Evolutionary conservation across 345 rosid species (phyloP).

Genomic region (Brassica juncea): DNA sequence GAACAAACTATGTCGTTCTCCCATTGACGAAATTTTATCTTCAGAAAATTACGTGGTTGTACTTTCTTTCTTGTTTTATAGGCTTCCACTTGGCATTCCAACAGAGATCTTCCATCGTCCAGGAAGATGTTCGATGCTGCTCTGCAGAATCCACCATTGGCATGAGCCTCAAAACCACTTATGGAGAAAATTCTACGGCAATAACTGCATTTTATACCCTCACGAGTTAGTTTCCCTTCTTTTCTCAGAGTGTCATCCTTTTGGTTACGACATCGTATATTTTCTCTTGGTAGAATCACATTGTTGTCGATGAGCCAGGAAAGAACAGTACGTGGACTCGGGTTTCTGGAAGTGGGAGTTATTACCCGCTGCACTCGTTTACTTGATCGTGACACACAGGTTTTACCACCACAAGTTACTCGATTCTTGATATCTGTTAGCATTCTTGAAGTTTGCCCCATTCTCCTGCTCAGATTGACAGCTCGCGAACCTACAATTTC

Average conservation of each 20-base stretch:
- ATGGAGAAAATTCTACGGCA: constrained; percentile 55
- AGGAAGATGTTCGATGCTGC: constrained; percentile 63
- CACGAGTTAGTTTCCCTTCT: constrained; percentile 62
- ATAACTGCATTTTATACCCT: constrained; percentile 74
- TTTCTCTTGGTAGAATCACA: constrained; percentile 59
- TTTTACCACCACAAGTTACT: constrained; percentile 26
- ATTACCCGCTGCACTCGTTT: constrained; percentile 53
- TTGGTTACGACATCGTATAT: constrained; percentile 46
- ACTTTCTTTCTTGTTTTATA: constrained; percentile 33
- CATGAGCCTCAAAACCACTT: constrained; percentile 59
- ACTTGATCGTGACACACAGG: constrained; percentile 46
- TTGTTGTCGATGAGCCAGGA: constrained; percentile 78
- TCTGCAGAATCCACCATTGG: constrained; percentile 41
- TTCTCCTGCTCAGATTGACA: constrained; percentile 15
- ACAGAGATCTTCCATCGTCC: constrained; percentile 78
- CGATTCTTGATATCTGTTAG: constrained; percentile 26
- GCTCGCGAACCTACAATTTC: constrained; percentile 23
- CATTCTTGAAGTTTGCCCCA: constrained; percentile 19
- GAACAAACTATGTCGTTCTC: constrained; percentile 69
- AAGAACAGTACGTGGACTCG: constrained; percentile 54
- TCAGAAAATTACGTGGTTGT: constrained; percentile 35
- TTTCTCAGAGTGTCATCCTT: constrained; percentile 35
- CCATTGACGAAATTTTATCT: constrained; percentile 37
- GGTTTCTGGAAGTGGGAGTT: constrained; percentile 42
- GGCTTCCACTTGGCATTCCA: constrained; percentile 57